Evolutionary conservation across 306 rosid species (phyloP).

Genomic region (Citrullus colocynthis): DNA sequence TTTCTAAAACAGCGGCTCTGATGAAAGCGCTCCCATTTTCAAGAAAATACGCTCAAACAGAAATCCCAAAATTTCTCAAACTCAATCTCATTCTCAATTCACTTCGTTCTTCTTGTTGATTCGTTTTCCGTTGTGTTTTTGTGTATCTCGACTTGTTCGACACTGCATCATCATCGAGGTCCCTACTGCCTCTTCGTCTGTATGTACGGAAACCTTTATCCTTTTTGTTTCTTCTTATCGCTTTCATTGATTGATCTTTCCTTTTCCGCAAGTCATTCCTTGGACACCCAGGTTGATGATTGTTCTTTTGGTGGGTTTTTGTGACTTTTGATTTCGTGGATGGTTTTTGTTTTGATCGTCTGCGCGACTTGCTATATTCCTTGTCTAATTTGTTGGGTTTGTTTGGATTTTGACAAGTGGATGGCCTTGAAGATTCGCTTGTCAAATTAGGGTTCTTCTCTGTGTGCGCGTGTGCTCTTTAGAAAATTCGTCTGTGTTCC

Average conservation of each 20-base stretch:
- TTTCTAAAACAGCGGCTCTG: background rate
- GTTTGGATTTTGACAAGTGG: constrained; percentile 11
- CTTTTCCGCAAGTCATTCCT: background rate
- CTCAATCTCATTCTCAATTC: background rate
- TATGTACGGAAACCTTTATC: background rate
- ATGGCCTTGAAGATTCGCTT: background rate
- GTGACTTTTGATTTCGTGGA: background rate
- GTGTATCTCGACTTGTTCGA: constrained; percentile 1
- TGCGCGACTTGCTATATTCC: constrained; percentile 1
- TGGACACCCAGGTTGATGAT: constrained; percentile 16
- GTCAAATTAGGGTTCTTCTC: constrained; percentile 17
- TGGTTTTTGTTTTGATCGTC: background rate
- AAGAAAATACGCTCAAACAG: constrained; percentile 8
- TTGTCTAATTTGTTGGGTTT: constrained; percentile 9
- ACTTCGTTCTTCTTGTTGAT: background rate
- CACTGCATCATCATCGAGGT: background rate
- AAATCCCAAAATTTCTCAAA: background rate
- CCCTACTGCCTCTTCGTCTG: background rate
- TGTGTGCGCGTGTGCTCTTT: background rate
- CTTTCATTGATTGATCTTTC: background rate
- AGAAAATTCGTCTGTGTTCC: background rate
- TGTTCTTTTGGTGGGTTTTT: background rate
- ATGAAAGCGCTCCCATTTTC: background rate
- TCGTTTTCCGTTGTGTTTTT: background rate
- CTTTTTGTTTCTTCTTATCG: background rate